Evolutionary conservation across 2,329 filamentous ascomycete species (phyloP), one percentile per base, ranked within the genome.

Genomic region (Graphiopsis chlorocephala): DNA sequence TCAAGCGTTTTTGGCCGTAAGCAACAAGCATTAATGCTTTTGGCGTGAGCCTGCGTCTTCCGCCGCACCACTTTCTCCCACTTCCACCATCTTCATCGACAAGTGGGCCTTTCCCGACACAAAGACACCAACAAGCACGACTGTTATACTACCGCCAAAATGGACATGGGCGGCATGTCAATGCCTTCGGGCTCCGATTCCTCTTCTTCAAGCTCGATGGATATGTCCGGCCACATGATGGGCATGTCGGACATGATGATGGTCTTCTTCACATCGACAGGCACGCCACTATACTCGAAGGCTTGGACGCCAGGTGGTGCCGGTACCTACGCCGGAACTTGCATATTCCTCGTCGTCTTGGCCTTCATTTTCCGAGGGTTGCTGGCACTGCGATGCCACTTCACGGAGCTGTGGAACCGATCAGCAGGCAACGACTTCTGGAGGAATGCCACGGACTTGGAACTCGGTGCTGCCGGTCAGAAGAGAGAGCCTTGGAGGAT

Each of bases 291-390:
- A 45, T 91, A 84, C 79, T 88, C 90, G 15, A 75, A 79, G 33
- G 75, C 81, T 64, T 97, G 92, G 92, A 89, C 89, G 1, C 93
- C 93, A 11, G 78, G 74, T 33, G 88, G 79, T 53, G 79, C 83
- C 5, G 91, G 89, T 69, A 80, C 85, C 67, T 97, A 97, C 78
- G 91, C 91, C 1, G 93, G 87, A 60, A 95, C 92, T 28, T 95
- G 93, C 81, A 90, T 97, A 77, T 97, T 97, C 79, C 84, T 97
- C 64, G 88, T 96, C 74, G 70, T 89, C 50, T 86, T 97, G 56
- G 87, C 88, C 64, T 82, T 87, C 65, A 71, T 89, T 53, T 87
- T 90, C 73, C 90, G 93, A 59, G 80, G 81, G 23, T 81, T 75
- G 20, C 55, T 75, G 5, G 72, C 72, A 2, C 5, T 73, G 0